Evolutionary conservation across 352 stramenopile species (phyloP).

Genomic region (Phytophthora pistaciae): DNA sequence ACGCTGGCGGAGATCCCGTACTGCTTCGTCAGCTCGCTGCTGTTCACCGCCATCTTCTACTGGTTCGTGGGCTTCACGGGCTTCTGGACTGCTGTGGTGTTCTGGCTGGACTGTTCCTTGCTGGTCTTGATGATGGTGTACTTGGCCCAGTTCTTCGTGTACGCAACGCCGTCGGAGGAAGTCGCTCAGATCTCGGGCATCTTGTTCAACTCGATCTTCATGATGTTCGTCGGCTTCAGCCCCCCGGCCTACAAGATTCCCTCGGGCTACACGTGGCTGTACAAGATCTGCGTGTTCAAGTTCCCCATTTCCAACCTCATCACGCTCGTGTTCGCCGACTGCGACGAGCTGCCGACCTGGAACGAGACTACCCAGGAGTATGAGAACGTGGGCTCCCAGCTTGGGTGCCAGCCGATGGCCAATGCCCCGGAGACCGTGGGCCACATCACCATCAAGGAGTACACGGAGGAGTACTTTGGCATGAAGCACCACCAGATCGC

Average conservation of each 20-base stretch:
- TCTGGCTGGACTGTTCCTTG: conserved; percentile 33
- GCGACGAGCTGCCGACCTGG: conserved; percentile 32
- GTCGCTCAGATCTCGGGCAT: conserved; percentile 39
- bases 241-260: conserved; percentile 36
- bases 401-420: conserved; percentile 31
- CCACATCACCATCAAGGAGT: conserved; percentile 35
- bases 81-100: conserved; percentile 19
- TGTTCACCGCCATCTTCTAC: conserved; percentile 50
- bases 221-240: conserved; percentile 49
- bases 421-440: conserved; percentile 27
- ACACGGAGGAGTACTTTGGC: conserved; percentile 30
- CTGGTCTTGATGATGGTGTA: conserved; percentile 46
- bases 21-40: conserved; percentile 38
- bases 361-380: conserved; percentile 24
- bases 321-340: conserved; percentile 36
- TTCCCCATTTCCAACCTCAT: conserved; percentile 43
- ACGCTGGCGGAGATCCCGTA: conserved; percentile 73
- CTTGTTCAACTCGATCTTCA: conserved; percentile 44
- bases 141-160: conserved; percentile 42
- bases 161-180: conserved; percentile 36
- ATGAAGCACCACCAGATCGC: conserved; percentile 35
- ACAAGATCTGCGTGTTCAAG: conserved; percentile 38
- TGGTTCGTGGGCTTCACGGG: conserved; percentile 46
- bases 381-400: conserved; percentile 30
- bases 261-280: conserved; percentile 45